Conservation (phyloP, 805 yeast species). For the Kluyveromyces dobzhanskii region DNA sequence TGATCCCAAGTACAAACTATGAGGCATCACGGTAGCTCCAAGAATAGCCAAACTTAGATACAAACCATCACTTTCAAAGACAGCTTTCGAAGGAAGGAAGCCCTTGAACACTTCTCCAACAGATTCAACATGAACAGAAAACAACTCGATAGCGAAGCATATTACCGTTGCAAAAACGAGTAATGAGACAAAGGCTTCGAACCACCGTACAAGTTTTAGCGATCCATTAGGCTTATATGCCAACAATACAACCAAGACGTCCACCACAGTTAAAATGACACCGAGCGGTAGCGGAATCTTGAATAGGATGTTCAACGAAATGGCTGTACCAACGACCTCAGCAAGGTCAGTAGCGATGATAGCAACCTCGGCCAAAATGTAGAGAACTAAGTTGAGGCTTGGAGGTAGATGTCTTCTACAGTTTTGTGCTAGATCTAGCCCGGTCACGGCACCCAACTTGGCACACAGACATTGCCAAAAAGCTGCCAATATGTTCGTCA, state of each 20-base stretch:
- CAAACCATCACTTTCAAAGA: constrained; percentile 54
- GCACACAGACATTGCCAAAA: constrained; percentile 80
- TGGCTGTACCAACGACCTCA: constrained; percentile 97
- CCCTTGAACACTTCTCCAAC: constrained; percentile 63
- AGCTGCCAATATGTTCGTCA: constrained; percentile 81
- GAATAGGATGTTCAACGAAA: constrained; percentile 77
- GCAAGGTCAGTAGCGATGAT: constrained; percentile 95
- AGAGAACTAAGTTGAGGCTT: constrained; percentile 51
- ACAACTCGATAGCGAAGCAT: constrained; percentile 74
- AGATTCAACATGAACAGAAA: constrained; percentile 49
- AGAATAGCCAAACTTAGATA: constrained; percentile 76
- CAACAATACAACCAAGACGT: constrained; percentile 75
- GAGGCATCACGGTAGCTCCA: constrained; percentile 97
- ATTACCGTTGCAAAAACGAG: constrained; percentile 76
- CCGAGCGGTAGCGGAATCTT: constrained; percentile 76
- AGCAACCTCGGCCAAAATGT: constrained; percentile 78
- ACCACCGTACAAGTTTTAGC: constrained; percentile 62
- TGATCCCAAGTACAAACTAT: constrained; percentile 77
- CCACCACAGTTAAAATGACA: constrained; percentile 75
- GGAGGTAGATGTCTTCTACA: constrained; percentile 69
- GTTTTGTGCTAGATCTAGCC: constrained; percentile 81
- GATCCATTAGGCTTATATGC: constrained; percentile 85
- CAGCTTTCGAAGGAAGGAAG: constrained; percentile 45
- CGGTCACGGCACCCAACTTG: constrained; percentile 88
- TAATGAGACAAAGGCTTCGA: constrained; percentile 73